These are phyloP conservation scores for Lagerstroemia speciosa DNA, from an alignment of 345 rosid species.

Conservation along the genomic window DNA sequence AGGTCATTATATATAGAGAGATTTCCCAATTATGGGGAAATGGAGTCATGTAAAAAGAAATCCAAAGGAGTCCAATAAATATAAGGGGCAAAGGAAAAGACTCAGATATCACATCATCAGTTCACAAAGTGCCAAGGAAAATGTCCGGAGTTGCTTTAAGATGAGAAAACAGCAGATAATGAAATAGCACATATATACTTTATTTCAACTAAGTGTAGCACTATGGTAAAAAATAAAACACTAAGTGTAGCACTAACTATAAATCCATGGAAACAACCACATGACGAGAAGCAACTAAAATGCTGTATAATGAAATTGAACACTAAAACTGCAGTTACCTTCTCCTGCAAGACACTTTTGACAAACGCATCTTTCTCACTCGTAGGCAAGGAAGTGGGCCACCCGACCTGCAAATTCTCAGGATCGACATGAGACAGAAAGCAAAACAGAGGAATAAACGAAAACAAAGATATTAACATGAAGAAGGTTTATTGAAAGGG, in stretches of 20 bases:
- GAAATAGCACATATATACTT: no score
- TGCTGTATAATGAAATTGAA: slow-evolving; percentile 2
- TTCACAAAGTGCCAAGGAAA: no score
- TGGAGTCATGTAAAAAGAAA: no score
- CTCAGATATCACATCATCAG: no score
- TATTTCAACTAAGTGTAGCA: no score
- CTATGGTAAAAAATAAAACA: no score
- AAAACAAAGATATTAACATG: slow-evolving; percentile 8
- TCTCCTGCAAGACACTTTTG: slow-evolving; percentile 58
- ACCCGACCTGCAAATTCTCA: slow-evolving; percentile 57
- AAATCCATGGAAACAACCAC: neutral
- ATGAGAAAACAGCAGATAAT: no score
- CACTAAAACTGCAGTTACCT: slow-evolving; percentile 31
- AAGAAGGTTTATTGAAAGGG: slow-evolving; percentile 1
- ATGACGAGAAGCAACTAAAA: neutral
- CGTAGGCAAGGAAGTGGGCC: slow-evolving; percentile 93
- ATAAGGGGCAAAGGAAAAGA: no score
- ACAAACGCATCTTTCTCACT: slow-evolving; percentile 64
- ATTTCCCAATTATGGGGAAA: no score
- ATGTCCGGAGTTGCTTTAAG: no score
- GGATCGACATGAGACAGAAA: slow-evolving; percentile 1
- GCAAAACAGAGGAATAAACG: slow-evolving; percentile 1
- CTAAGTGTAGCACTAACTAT: neutral
- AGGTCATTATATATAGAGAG: no score
- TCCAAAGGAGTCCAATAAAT: no score